A percentile compares a stretch with the other conserved stretches of the same genome.
These are phyloP conservation scores for Exophiala bonariae DNA, from an alignment of 2,329 filamentous ascomycete genomes.

Conservation along the genomic window DNA sequence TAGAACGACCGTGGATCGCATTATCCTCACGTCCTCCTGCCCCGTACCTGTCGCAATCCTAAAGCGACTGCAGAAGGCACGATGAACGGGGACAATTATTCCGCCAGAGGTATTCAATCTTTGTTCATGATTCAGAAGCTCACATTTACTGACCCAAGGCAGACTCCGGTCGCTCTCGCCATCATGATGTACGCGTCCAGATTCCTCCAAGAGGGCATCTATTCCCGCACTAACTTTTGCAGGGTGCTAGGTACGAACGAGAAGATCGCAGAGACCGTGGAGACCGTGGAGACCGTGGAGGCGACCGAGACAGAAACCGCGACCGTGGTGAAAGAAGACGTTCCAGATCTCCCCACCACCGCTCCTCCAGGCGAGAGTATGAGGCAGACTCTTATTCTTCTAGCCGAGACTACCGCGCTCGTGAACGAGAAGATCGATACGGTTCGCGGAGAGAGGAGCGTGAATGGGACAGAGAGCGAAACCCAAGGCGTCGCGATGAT, in stretches of 20 bases:
- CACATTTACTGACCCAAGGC: conserved; percentile 35
- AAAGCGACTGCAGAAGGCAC: conserved; percentile 30
- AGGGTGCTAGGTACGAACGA: conserved; percentile 50
- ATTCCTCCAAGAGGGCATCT: not conserved
- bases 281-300: conserved; percentile 33
- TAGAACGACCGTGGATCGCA: too few species aligned
- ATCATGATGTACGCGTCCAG: conserved; percentile 47
- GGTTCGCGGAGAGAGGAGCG: conserved; percentile 67
- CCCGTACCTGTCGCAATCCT: too few species aligned
- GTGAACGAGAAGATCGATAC: conserved; percentile 92
- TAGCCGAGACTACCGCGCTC: conserved; percentile 86
- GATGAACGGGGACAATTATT: conserved; percentile 87
- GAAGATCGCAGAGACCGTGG: conserved; percentile 40
- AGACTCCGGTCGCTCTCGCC: conserved; percentile 55
- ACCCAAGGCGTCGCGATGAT: conserved; percentile 64
- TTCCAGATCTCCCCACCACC: conserved; percentile 81
- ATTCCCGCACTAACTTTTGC: conserved; percentile 26
- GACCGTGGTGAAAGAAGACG: conserved; percentile 61
- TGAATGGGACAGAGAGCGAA: conserved; percentile 73
- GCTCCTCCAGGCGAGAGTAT: conserved; percentile 67
- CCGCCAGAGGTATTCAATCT: conserved; percentile 66
- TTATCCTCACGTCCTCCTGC: too few species aligned
- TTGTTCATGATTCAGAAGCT: not conserved
- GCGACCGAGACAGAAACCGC: conserved; percentile 47
- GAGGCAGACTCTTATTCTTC: conserved; percentile 87